Conservation (phyloP, 2,329 filamentous ascomycete species). For the Gnomoniopsis smithogilvyi region DNA sequence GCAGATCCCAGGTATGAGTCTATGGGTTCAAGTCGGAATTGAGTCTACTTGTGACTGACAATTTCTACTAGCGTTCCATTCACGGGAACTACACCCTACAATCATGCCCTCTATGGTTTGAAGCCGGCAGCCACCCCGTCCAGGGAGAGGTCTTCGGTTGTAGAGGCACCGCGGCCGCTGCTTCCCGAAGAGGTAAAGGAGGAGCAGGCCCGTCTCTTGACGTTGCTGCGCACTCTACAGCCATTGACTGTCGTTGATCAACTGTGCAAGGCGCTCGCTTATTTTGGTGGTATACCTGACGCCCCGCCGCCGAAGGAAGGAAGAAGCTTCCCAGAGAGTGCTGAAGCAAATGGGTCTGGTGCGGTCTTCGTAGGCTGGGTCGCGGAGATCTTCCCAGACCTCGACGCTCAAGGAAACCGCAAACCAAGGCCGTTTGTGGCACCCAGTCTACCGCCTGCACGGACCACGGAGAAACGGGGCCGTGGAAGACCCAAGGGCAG, state of each 20-base stretch:
- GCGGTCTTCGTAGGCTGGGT: slow-evolving; percentile 60
- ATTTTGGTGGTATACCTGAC: slow-evolving; percentile 59
- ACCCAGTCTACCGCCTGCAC: slow-evolving; percentile 21
- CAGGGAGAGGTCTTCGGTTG: slow-evolving; percentile 5
- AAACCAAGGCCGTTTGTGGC: slow-evolving; percentile 22
- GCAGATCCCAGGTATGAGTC: background rate
- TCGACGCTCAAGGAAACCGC: slow-evolving; percentile 18
- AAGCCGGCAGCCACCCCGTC: slow-evolving; percentile 11
- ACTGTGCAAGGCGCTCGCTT: slow-evolving; percentile 59
- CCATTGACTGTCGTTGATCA: slow-evolving; percentile 58
- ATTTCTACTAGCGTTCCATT: slow-evolving; percentile 6
- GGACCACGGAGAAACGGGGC: slow-evolving; percentile 37
- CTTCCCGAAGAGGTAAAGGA: slow-evolving; percentile 49
- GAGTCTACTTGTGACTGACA: background rate
- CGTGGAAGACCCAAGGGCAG: slow-evolving; percentile 57
- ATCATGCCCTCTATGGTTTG: slow-evolving; percentile 15
- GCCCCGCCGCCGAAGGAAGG: slow-evolving; percentile 48
- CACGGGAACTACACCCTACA: slow-evolving; percentile 15
- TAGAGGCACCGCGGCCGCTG: slow-evolving; percentile 15
- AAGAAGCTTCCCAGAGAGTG: slow-evolving; percentile 51
- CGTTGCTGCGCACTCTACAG: slow-evolving; percentile 52
- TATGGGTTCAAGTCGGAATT: background rate
- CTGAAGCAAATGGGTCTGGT: slow-evolving; percentile 53
- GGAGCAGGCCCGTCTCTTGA: slow-evolving; percentile 59
- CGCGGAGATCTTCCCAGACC: slow-evolving; percentile 58